Conservation (phyloP, 2,329 filamentous ascomycete species). For the Polychaeton citri region DNA sequence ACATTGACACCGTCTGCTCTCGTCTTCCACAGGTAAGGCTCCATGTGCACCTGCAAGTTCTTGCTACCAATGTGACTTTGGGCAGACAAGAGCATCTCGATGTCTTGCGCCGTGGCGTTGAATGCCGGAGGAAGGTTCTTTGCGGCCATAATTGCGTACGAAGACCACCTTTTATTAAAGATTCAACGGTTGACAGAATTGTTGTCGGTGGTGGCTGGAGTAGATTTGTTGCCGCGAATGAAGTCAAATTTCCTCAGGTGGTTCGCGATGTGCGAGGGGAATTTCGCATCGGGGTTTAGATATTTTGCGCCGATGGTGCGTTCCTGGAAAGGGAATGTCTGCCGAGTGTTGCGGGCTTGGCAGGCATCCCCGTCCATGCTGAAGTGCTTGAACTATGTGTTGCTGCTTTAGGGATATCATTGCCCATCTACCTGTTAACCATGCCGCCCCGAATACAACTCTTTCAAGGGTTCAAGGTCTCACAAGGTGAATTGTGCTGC, state of each 20-base stretch:
- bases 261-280: conserved; percentile 20
- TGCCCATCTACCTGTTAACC: too few species aligned
- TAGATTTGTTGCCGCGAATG: conserved; percentile 3
- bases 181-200: too few species aligned
- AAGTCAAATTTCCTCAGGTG: too few species aligned
- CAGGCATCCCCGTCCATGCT: conserved; percentile 3
- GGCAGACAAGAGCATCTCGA: conserved; percentile 97
- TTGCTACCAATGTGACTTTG: conserved; percentile 95
- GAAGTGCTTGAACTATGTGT: too few species aligned
- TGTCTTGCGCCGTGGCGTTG: conserved; percentile 95
- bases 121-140: conserved; percentile 87
- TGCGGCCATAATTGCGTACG: conserved; percentile 69
- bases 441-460: conserved; percentile 38
- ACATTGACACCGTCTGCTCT: conserved; percentile 97
- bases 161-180: not conserved
- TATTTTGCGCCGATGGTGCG: conserved; percentile 3
- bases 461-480: conserved; percentile 28
- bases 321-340: conserved; percentile 5
- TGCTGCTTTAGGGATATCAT: too few species aligned
- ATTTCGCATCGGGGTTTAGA: conserved; percentile 7
- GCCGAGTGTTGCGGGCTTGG: conserved; percentile 5
- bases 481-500: too few species aligned
- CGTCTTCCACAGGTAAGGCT: conserved; percentile 99
- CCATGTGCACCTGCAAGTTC: conserved; percentile 99
- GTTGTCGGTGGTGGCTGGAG: conserved; percentile 18